phyloP scores from a whole-genome alignment of 108 stramenopile species.

The Schizochytrium sp. region DNA sequence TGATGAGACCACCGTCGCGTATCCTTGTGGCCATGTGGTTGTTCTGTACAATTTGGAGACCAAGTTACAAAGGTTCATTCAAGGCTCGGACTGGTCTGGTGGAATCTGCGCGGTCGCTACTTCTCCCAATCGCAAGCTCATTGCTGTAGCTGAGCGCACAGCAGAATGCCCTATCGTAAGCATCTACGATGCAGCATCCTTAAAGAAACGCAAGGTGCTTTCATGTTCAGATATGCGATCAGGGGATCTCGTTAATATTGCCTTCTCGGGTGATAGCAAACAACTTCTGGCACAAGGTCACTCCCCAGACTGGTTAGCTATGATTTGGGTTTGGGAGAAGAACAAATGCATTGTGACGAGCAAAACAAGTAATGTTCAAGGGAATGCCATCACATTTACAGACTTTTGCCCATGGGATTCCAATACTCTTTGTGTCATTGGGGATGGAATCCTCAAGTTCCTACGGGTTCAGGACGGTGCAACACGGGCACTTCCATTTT shows the following conservation, averaged over 20 bases:
- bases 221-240: slow-evolving; percentile 36
- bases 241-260: slow-evolving; percentile 64
- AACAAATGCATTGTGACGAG: slow-evolving; percentile 67
- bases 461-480: slow-evolving; percentile 72
- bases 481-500: slow-evolving; percentile 57
- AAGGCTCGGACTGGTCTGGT: slow-evolving; percentile 64
- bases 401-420: slow-evolving; percentile 74
- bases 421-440: slow-evolving; percentile 67
- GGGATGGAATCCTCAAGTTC: slow-evolving; percentile 71
- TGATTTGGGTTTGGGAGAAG: slow-evolving; percentile 73
- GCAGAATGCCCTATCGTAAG: slow-evolving; percentile 61
- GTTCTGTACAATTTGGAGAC: slow-evolving; percentile 67
- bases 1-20: slow-evolving; percentile 61
- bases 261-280: slow-evolving; percentile 71
- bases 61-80: slow-evolving; percentile 73
- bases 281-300: slow-evolving; percentile 71
- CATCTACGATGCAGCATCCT: slow-evolving; percentile 71
- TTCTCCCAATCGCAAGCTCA: slow-evolving; percentile 65
- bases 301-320: slow-evolving; percentile 71
- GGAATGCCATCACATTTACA: neutral
- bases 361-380: slow-evolving; percentile 64
- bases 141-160: slow-evolving; percentile 39
- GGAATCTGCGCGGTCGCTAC: slow-evolving; percentile 71
- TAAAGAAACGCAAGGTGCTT: slow-evolving; percentile 71
- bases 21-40: slow-evolving; percentile 71